Conservation (phyloP, 1,284 basidiomycete species). For the Trichosporon asahii region DNA sequence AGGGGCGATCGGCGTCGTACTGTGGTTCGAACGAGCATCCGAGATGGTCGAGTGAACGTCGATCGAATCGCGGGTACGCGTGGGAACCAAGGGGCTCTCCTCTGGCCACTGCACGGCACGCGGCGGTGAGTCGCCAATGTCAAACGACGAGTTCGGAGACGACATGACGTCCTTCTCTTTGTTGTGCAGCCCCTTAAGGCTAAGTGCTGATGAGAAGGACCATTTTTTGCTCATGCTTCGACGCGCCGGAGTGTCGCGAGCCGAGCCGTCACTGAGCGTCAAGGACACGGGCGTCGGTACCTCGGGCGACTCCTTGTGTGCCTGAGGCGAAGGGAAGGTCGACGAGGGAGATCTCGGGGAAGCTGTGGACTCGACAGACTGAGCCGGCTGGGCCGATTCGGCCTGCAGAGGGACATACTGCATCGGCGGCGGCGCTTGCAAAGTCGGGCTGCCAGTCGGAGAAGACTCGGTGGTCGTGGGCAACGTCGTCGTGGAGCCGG, state of each 20-base stretch:
- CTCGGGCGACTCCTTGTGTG: constrained; percentile 19
- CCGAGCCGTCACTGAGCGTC: constrained; percentile 30
- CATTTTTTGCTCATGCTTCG: constrained; percentile 73
- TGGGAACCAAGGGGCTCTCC: constrained; percentile 16
- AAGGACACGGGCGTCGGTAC: constrained; percentile 44
- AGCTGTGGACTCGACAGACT: background rate
- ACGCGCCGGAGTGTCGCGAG: constrained; percentile 16
- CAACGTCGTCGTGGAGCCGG: background rate
- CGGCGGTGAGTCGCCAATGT: constrained; percentile 21
- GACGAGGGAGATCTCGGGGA: background rate
- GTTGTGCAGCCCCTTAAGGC: constrained; percentile 60
- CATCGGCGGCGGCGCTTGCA: constrained; percentile 14
- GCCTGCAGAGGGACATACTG: constrained; percentile 17
- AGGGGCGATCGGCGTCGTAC: constrained; percentile 28
- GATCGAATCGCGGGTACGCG: constrained; percentile 8
- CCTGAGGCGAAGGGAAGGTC: constrained; percentile 16
- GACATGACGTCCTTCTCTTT: constrained; percentile 29
- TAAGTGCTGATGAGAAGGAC: constrained; percentile 90
- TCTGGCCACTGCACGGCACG: constrained; percentile 5
- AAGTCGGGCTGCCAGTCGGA: constrained; percentile 2
- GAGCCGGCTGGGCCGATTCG: background rate
- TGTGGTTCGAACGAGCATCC: constrained; percentile 27
- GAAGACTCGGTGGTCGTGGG: background rate
- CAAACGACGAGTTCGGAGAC: constrained; percentile 34
- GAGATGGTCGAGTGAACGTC: constrained; percentile 10